Percentiles rank a stretch among this genome's conserved stretches.
Conservation (phyloP, 441 rosid species). For the Adansonia madagascariensis region DNA sequence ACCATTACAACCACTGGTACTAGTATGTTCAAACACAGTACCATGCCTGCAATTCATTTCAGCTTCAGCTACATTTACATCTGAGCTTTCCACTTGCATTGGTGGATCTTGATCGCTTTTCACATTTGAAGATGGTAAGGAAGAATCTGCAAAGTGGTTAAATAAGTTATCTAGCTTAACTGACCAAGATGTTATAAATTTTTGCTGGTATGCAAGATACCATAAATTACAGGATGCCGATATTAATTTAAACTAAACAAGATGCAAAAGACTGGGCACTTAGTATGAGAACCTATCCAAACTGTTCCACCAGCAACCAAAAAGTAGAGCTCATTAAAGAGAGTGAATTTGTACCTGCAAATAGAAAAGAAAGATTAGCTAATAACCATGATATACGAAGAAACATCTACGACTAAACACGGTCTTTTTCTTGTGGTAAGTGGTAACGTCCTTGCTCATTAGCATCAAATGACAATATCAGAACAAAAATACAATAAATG, state of each 20-base stretch:
- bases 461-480: too few species aligned
- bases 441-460: too few species aligned
- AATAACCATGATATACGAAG: background rate
- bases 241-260: background rate
- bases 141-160: conserved; percentile 58
- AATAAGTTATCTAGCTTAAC: background rate
- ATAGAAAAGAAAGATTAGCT: conserved; percentile 12
- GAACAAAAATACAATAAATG: background rate
- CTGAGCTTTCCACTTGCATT: conserved; percentile 36
- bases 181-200: conserved; percentile 3
- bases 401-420: background rate
- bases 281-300: conserved; percentile 75
- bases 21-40: conserved; percentile 35
- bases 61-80: conserved; percentile 40
- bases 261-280: conserved; percentile 16
- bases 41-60: conserved; percentile 31
- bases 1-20: conserved; percentile 23
- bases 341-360: conserved; percentile 90
- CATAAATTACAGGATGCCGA: background rate
- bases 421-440: background rate
- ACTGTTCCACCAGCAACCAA: conserved; percentile 98
- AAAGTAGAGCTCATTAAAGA: conserved; percentile 97
- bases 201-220: too few species aligned
- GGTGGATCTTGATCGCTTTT: conserved; percentile 39
- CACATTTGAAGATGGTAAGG: conserved; percentile 39